phyloP scores from a whole-genome alignment of 192 early-diverging fungal genomes.

The Piromyces sp. region DNA sequence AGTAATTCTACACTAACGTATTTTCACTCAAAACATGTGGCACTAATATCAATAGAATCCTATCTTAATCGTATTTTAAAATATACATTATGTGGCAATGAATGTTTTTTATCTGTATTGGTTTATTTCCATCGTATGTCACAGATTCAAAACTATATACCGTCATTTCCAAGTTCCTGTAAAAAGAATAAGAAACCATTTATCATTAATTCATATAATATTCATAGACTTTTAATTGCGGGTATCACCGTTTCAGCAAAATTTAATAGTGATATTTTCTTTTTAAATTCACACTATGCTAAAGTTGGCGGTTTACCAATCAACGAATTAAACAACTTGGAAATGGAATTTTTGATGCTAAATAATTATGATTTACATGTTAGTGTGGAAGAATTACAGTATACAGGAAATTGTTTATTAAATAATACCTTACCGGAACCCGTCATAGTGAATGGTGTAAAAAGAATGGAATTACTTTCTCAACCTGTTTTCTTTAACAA shows the following conservation, averaged over 20 bases:
- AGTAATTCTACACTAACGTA: slow-evolving; percentile 23
- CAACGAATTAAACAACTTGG: slow-evolving; percentile 74
- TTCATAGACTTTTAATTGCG: slow-evolving; percentile 73
- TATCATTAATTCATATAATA: slow-evolving; percentile 48
- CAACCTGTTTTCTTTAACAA: background rate
- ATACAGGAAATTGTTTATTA: slow-evolving; percentile 60
- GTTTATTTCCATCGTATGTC: slow-evolving; percentile 82
- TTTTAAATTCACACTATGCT: slow-evolving; percentile 78
- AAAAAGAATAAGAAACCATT: background rate
- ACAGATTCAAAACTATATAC: background rate
- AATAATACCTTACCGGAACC: slow-evolving; percentile 8
- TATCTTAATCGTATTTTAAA: slow-evolving; percentile 78
- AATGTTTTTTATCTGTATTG: slow-evolving; percentile 71
- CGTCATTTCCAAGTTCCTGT: background rate
- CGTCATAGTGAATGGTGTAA: background rate
- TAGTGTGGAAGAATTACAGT: slow-evolving; percentile 61
- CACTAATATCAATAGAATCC: slow-evolving; percentile 72
- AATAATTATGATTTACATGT: slow-evolving; percentile 70
- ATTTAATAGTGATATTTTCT: slow-evolving; percentile 85
- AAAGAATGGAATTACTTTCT: background rate
- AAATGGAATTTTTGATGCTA: slow-evolving; percentile 75
- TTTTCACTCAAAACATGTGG: slow-evolving; percentile 79
- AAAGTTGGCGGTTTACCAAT: slow-evolving; percentile 70
- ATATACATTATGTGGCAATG: slow-evolving; percentile 82
- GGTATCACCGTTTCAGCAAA: slow-evolving; percentile 77